Base-by-base conservation (phyloP, 768 basidiomycete species). In the Lentinus brumalis region DNA sequence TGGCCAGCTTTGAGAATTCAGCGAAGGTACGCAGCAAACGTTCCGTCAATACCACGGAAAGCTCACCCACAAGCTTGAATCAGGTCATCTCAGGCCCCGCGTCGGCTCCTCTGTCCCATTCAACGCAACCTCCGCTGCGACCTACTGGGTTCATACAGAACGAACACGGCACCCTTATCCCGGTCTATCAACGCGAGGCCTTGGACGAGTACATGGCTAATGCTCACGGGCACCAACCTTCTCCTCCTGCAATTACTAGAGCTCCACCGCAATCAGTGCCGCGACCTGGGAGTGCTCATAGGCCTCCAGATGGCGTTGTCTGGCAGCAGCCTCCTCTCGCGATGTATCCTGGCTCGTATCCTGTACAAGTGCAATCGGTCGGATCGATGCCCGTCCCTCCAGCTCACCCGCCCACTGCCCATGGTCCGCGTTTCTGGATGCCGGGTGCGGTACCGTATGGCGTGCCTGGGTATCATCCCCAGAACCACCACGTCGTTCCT, bases 101-200 rank as follows among this genome's bases (percentile, higher is more conserved):
- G 5, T 4, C n/a, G 16, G 26, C 7, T 2, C 40, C 32, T 7
- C 38, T 12, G 4, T n/a, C 14, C 7, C 30, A 32, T 15, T 18
- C 63, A 35, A 53, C 53, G 10, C 83, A 85, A 66, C 80, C 87
- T 4, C 87, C 89, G 16, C 74, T 89, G 11, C 75, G 81, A 46
- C 85, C 88, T 1, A 83, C 85, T 0, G 86, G 87, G 2, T 91
- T 90, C 67, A 83, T 88, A 55, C 87, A 89, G 61, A 85, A 86
- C 56, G 86, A 89, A 57, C 86, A 87, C 53, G 88, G 89, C 5
- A 83, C 83, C n/a, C 77, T 91, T 31, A 82, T 89, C 44, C 82
- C 89, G 26, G 81, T 89, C 35, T 91, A 91, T 82, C 81, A 68
- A 29, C 85, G 85, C 3, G 89, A 91, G 49, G 88, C 85, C 1